Percentiles rank a stretch among this genome's conserved stretches.
These are phyloP conservation scores for Sarcomyxa edulis DNA, from an alignment of 768 basidiomycete genomes.

Conservation along the genomic window DNA sequence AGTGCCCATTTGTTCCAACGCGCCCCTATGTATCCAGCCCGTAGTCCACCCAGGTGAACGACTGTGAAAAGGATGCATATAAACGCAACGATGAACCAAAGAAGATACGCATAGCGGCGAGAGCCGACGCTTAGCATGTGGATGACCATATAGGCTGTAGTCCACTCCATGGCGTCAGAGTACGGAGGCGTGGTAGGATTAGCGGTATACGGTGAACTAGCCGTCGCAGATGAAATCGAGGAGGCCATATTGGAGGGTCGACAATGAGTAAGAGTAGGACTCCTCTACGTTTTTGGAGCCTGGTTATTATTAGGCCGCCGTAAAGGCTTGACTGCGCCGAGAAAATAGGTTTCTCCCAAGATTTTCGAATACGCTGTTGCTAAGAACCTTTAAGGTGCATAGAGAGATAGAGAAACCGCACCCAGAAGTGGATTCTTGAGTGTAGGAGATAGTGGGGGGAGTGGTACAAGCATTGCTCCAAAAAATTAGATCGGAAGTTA, in stretches of 20 bases:
- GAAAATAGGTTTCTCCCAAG: no score
- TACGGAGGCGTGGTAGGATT: constrained; percentile 40
- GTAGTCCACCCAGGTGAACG: constrained; percentile 36
- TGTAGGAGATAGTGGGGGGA: no score
- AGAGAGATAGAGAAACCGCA: no score
- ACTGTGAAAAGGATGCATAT: constrained; percentile 34
- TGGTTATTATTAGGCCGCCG: no score
- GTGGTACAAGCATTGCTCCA: no score
- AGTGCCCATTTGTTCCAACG: constrained; percentile 55
- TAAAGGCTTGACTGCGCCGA: not conserved
- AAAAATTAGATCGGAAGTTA: no score
- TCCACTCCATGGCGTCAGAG: constrained; percentile 42
- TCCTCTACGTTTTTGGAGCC: no score
- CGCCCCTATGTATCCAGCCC: constrained; percentile 38
- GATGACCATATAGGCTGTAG: constrained; percentile 50
- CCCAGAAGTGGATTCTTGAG: no score
- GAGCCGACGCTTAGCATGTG: constrained; percentile 49
- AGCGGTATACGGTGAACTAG: constrained; percentile 14
- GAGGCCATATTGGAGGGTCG: no score
- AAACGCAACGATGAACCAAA: constrained; percentile 50
- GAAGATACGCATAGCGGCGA: constrained; percentile 50
- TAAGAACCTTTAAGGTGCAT: no score
- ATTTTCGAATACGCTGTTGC: no score
- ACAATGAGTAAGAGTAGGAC: no score
- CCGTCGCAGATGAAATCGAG: constrained; percentile 6